Base-by-base conservation (phyloP, 805 yeast species). In the Schwanniomyces occidentalis region DNA sequence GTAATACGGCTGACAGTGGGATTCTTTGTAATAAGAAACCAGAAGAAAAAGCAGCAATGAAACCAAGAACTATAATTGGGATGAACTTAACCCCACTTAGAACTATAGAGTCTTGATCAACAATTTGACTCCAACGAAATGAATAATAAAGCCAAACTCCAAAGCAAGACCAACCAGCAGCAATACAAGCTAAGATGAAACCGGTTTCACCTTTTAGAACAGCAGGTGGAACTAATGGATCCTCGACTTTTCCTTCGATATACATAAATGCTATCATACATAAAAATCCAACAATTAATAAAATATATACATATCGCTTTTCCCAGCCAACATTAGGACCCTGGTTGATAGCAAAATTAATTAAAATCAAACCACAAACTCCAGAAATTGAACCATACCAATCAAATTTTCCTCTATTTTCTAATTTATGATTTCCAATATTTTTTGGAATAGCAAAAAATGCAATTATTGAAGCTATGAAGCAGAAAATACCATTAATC, bases 311-410 rank as follows among this genome's bases (percentile, higher is more conserved):
- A 46, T 84, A 83, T 1, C 82, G 73, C 2, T 45, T 52, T 4
- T 61, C 53, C 91, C 91, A 85, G 8, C 91, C 90, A 2, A 69
- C 84, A 15, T 74, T 72, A 0, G 91, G 86, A 4, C 85, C 90
- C 51, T 85, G 88, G 48, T 82, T 85, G 78, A 85, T 80, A 1
- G 80, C 76, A 52, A 84, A 79, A 45, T 82, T 83, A 52, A 85
- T 69, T 15, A 85, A 52, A 3, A 82, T 65, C 27, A 85, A 54
- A 0, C 86, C 88, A 8, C 61, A 38, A 6, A 84, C 74, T 4
- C 86, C 90, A n/a, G 73, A 42, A 0, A 62, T 15, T 0, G 82
- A 63, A 0, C 69, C 67, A 21, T 33, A 37, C 26, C 39, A 55
- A 41, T 62, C 69, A 32, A 56, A 56, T 9, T 40, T 23, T 2